These are phyloP conservation scores for Thalassiosira gravida DNA, from an alignment of 352 stramenopile genomes.

Conservation along the genomic window DNA sequence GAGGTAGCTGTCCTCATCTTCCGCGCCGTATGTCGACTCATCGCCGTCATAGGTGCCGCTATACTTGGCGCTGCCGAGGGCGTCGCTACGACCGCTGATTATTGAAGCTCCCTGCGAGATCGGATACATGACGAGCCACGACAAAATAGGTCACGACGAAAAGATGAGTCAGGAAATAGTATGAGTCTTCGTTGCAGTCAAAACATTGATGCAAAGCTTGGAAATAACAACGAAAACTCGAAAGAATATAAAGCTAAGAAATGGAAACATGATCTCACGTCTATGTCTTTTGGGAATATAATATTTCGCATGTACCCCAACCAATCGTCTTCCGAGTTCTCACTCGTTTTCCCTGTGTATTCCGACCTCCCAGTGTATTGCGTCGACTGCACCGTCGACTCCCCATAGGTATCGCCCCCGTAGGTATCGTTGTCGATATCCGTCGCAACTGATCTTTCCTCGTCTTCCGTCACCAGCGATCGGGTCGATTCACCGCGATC, in stretches of 20 bases:
- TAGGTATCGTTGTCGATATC: conserved; percentile 30
- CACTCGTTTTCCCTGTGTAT: too few species aligned
- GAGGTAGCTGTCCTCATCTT: conserved; percentile 51
- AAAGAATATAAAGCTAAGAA: too few species aligned
- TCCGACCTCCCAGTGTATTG: conserved; percentile 18
- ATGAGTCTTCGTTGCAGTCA: too few species aligned
- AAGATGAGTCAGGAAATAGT: neutral
- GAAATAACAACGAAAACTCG: conserved; percentile 1
- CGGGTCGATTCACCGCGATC: neutral
- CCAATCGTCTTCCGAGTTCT: conserved; percentile 32
- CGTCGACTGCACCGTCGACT: conserved; percentile 33
- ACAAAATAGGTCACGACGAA: too few species aligned
- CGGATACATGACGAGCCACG: conserved; percentile 9
- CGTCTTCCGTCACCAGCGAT: conserved; percentile 6
- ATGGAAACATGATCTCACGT: conserved; percentile 17
- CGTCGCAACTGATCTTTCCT: conserved; percentile 20
- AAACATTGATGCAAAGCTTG: neutral
- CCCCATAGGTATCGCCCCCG: conserved; percentile 37
- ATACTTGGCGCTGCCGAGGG: conserved; percentile 14
- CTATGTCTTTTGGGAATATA: conserved; percentile 33
- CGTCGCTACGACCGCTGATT: conserved; percentile 3
- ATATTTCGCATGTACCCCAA: conserved; percentile 38
- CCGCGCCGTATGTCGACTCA: conserved; percentile 14
- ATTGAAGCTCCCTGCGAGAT: conserved; percentile 1
- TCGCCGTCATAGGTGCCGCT: conserved; percentile 15